Conservation (phyloP, 2,329 filamentous ascomycete species). For the Penicillium sp. region DNA sequence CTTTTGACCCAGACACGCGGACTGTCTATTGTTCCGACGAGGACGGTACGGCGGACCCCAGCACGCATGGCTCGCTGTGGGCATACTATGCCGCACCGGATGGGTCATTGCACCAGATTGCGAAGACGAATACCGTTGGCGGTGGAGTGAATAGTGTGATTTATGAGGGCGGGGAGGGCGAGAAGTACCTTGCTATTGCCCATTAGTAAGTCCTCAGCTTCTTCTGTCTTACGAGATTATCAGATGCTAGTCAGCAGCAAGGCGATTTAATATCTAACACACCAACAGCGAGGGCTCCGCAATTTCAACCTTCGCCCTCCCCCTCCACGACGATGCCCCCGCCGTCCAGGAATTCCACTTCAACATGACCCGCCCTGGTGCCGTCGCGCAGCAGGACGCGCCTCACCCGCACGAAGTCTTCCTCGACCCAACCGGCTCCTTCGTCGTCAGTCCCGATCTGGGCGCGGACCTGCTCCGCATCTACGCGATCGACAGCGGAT, state of each 20-base stretch:
- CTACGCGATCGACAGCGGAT: slow-evolving; percentile 54
- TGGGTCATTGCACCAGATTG: slow-evolving; percentile 25
- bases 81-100: slow-evolving; percentile 23
- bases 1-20: slow-evolving; percentile 27
- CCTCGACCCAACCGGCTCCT: slow-evolving; percentile 65
- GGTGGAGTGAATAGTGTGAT: slow-evolving; percentile 39
- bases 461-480: slow-evolving; percentile 64
- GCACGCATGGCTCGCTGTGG: slow-evolving; percentile 32
- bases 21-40: slow-evolving; percentile 42
- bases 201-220: slow-evolving; percentile 37
- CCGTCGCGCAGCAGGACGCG: slow-evolving; percentile 54
- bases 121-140: slow-evolving; percentile 25
- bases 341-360: slow-evolving; percentile 47
- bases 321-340: slow-evolving; percentile 16
- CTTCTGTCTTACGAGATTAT: no score
- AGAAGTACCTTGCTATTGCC: slow-evolving; percentile 38
- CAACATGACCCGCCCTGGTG: slow-evolving; percentile 38
- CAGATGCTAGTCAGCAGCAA: neutral
- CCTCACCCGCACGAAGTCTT: slow-evolving; percentile 67
- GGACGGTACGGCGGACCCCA: slow-evolving; percentile 23
- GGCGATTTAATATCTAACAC: slow-evolving; percentile 7
- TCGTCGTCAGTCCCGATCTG: slow-evolving; percentile 66
- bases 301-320: slow-evolving; percentile 36
- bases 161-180: slow-evolving; percentile 26
- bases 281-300: slow-evolving; percentile 30